Evolutionary conservation across 768 basidiomycete genomes (phyloP).

Genomic region (Gautieria morchelliformis): DNA sequence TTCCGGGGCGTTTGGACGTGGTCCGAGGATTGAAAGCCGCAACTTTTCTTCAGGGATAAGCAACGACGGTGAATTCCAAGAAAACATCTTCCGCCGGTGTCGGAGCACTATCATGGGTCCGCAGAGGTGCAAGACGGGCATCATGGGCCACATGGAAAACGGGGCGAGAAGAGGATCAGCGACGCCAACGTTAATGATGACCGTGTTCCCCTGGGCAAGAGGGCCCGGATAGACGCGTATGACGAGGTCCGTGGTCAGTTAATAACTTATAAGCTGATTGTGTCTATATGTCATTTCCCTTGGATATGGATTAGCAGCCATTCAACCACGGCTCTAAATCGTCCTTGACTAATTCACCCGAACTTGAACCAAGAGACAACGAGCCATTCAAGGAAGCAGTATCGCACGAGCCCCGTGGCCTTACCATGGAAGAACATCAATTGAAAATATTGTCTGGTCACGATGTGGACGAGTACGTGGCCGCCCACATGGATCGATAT

Average conservation of each 20-base stretch:
- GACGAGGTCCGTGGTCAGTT: neutral
- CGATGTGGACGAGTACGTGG: slow-evolving; percentile 35
- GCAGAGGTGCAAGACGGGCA: neutral
- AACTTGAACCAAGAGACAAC: neutral
- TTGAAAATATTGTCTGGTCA: slow-evolving; percentile 25
- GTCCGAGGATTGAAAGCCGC: neutral
- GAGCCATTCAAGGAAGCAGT: neutral
- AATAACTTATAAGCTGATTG: neutral
- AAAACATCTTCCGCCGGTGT: neutral
- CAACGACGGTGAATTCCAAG: neutral
- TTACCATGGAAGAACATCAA: neutral
- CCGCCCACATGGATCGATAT: slow-evolving; percentile 33
- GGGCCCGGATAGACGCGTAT: neutral
- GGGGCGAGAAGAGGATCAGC: neutral
- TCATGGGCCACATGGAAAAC: neutral
- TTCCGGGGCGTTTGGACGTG: neutral
- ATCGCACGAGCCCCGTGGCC: neutral
- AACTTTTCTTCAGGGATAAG: neutral
- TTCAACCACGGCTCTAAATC: neutral
- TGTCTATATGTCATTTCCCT: neutral
- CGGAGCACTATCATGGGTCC: neutral
- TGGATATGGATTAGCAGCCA: neutral
- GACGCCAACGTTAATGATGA: neutral
- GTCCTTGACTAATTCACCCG: neutral
- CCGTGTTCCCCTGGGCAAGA: neutral